These are phyloP conservation scores for Teunomyces tritomae DNA, from an alignment of 805 yeast genomes.

Conservation along the genomic window DNA sequence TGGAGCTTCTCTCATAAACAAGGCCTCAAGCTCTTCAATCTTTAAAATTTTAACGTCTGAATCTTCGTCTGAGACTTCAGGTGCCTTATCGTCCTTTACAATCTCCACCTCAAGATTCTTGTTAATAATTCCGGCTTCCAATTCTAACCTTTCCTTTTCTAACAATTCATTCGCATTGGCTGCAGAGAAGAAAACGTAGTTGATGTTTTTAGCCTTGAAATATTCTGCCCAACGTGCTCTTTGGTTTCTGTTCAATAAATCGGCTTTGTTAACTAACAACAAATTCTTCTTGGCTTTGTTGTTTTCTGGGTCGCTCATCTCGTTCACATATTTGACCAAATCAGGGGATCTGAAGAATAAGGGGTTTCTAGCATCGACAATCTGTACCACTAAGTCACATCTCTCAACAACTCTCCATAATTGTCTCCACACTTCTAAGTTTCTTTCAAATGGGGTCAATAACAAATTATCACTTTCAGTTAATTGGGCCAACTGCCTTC, in stretches of 20 bases:
- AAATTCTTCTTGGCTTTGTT: conserved; percentile 64
- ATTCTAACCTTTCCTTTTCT: conserved; percentile 56
- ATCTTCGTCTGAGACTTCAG: conserved; percentile 22
- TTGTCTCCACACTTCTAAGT: conserved; percentile 97
- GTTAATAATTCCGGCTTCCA: conserved; percentile 23
- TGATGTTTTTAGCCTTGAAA: conserved; percentile 64
- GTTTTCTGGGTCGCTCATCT: conserved; percentile 53
- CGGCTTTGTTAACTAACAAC: conserved; percentile 90
- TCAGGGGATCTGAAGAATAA: conserved; percentile 85
- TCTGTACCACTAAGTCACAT: conserved; percentile 90
- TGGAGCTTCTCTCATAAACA: conserved; percentile 81
- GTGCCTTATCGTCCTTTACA: conserved; percentile 25
- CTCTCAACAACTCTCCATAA: conserved; percentile 97
- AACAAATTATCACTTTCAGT: conserved; percentile 83
- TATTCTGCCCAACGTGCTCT: conserved; percentile 85
- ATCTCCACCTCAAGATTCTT: conserved; percentile 3
- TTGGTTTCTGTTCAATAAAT: conserved; percentile 73
- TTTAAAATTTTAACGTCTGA: conserved; percentile 61
- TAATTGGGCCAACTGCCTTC: conserved; percentile 80
- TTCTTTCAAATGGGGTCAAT: conserved; percentile 95
- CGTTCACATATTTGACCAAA: conserved; percentile 78
- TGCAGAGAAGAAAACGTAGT: conserved; percentile 92
- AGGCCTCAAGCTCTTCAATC: conserved; percentile 79
- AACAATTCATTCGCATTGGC: conserved; percentile 73
- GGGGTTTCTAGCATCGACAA: conserved; percentile 97